A percentile compares a stretch with the other conserved stretches of the same genome.
Conservation (phyloP, 371 early-diverging fungal species). For the Rhizopus arrhizus region DNA sequence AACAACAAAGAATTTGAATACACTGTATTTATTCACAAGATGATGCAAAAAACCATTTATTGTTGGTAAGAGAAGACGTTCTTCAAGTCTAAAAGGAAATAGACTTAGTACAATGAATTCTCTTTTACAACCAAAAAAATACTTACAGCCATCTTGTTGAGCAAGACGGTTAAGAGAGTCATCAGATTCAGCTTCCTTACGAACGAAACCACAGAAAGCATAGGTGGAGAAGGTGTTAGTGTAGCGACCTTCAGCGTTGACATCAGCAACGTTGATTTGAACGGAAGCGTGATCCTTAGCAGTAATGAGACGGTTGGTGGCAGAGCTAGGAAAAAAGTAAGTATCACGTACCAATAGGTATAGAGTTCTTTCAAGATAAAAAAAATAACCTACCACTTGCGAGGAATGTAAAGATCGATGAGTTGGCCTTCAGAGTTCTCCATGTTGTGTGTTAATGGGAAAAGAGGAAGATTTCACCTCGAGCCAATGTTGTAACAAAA, state of each 20-base stretch:
- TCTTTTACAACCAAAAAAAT: not conserved
- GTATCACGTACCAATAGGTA: not conserved
- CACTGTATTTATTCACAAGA: not conserved
- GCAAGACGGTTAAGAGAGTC: slow-evolving; percentile 97
- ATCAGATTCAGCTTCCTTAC: slow-evolving; percentile 90
- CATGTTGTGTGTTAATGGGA: slow-evolving; percentile 44
- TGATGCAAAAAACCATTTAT: slow-evolving; percentile 27
- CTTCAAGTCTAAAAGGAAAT: slow-evolving; percentile 41
- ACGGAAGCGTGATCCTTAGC: slow-evolving; percentile 96
- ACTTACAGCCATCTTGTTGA: slow-evolving; percentile 82
- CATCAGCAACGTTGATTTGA: slow-evolving; percentile 96
- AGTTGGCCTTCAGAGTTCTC: slow-evolving; percentile 75
- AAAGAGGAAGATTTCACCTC: slow-evolving; percentile 24
- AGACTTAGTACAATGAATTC: not conserved
- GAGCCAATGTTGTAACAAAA: slow-evolving; percentile 19
- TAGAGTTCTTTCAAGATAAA: not conserved
- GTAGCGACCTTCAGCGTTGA: slow-evolving; percentile 85
- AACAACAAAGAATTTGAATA: not conserved
- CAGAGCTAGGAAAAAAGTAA: slow-evolving; percentile 37
- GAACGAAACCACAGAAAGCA: slow-evolving; percentile 93
- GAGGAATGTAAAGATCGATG: slow-evolving; percentile 93
- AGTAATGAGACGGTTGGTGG: slow-evolving; percentile 58
- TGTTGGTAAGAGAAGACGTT: slow-evolving; percentile 58
- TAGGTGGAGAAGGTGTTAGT: slow-evolving; percentile 84
- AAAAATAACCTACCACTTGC: slow-evolving; percentile 81